Evolutionary conservation across 768 basidiomycete genomes (phyloP).

Genomic region (Hypholoma fasciculare): DNA sequence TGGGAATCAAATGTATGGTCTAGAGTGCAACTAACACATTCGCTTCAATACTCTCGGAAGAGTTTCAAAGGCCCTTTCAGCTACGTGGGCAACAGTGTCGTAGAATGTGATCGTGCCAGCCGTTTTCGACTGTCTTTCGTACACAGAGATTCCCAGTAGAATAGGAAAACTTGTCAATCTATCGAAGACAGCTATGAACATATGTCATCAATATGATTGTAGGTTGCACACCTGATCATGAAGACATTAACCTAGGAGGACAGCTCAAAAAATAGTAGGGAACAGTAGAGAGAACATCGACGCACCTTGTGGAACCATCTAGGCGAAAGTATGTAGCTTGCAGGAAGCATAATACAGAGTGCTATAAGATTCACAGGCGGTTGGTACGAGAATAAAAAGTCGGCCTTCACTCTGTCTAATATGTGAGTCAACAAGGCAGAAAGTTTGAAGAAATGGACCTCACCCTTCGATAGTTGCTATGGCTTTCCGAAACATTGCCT

Average conservation of each 20-base stretch:
- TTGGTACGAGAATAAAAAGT: conserved; percentile 92
- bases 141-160: conserved; percentile 75
- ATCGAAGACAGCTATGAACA: conserved; percentile 1
- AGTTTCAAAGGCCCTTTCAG: conserved; percentile 71
- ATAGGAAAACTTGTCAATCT: conserved; percentile 86
- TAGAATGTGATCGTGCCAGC: conserved; percentile 65
- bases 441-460: not conserved
- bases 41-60: conserved; percentile 77
- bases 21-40: conserved; percentile 46
- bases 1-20: not conserved
- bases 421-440: not conserved
- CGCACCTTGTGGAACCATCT: conserved; percentile 95
- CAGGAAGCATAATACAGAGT: conserved; percentile 82
- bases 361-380: conserved; percentile 92
- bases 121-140: conserved; percentile 82
- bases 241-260: conserved; percentile 74
- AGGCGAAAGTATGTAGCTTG: conserved; percentile 84
- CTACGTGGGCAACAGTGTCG: conserved; percentile 67
- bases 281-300: not conserved
- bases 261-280: no score
- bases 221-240: conserved; percentile 65
- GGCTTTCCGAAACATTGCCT: conserved; percentile 95
- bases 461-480: conserved; percentile 95
- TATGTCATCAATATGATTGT: not conserved
- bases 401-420: conserved; percentile 68